Conservation (phyloP, 495 filamentous ascomycete species). For the Neurospora cerealis region DNA sequence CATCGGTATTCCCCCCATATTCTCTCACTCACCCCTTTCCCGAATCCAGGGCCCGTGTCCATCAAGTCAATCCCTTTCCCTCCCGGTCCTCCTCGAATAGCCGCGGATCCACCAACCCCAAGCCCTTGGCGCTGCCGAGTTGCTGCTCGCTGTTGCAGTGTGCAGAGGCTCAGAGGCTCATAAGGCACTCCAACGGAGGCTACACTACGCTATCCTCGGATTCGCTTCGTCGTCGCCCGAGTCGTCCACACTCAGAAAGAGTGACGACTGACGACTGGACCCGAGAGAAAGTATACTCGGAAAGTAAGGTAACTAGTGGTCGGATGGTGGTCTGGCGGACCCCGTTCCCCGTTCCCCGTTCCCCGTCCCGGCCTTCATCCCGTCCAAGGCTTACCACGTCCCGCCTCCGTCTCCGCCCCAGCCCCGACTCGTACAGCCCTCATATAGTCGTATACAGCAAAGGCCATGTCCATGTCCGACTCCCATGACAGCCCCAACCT, state of each 20-base stretch:
- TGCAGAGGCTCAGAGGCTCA: neutral
- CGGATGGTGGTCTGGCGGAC: neutral
- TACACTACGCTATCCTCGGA: neutral
- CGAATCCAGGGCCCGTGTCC: neutral
- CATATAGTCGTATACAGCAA: neutral
- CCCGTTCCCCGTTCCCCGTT: neutral
- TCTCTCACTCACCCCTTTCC: neutral
- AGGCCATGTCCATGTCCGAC: constrained; percentile 19
- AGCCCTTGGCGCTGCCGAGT: neutral
- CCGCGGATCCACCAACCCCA: neutral
- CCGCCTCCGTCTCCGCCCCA: neutral
- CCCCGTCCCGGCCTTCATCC: neutral
- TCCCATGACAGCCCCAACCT: constrained; percentile 27
- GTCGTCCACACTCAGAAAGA: neutral
- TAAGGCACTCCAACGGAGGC: neutral
- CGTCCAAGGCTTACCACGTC: neutral
- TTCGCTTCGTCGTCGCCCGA: neutral
- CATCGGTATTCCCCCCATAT: constrained; percentile 21
- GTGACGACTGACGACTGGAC: neutral
- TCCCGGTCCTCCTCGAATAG: neutral
- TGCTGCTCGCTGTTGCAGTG: neutral
- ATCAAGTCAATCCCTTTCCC: neutral
- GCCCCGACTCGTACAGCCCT: neutral
- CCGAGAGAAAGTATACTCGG: neutral
- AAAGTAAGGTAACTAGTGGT: neutral